Percentiles rank a stretch among this genome's conserved stretches.
Evolutionary conservation across 169 alveolate genomes (phyloP).

Genomic region (Plasmodium vivax): DNA sequence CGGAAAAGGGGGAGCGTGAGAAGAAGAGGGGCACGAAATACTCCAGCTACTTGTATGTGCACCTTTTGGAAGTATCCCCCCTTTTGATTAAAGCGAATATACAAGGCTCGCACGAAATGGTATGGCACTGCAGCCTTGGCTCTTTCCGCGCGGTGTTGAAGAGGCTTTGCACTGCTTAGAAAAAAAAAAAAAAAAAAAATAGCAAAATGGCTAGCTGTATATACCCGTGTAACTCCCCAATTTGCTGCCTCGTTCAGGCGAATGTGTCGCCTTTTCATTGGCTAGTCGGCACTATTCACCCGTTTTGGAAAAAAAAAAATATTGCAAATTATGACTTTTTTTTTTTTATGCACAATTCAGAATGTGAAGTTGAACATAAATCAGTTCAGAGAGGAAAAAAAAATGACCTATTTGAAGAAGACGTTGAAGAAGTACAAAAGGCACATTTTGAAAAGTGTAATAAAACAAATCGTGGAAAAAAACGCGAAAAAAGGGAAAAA

Average conservation of each 20-base stretch:
- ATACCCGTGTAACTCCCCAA: neutral
- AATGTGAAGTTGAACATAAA: constrained; percentile 9
- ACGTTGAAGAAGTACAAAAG: constrained; percentile 6
- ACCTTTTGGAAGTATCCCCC: constrained; percentile 3
- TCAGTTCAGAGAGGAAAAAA: constrained; percentile 6
- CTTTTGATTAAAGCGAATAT: neutral
- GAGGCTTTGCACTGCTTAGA: neutral
- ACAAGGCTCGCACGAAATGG: neutral
- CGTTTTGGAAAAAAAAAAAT: neutral
- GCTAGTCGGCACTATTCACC: neutral
- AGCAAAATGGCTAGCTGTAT: neutral
- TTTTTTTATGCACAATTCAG: neutral
- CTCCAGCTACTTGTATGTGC: constrained; percentile 1
- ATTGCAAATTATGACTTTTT: neutral
- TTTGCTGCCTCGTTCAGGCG: neutral
- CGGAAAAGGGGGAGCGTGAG: neutral
- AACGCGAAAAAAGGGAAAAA: neutral
- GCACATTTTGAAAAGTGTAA: constrained; percentile 9
- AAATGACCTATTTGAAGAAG: constrained; percentile 11
- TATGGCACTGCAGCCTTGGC: neutral
- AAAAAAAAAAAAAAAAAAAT: too few species aligned
- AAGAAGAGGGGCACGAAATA: neutral
- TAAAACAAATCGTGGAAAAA: neutral
- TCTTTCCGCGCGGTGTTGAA: neutral
- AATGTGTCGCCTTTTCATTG: neutral